Conservation (phyloP, 2,329 filamentous ascomycete species). For the Pestalotiopsis sp. region DNA sequence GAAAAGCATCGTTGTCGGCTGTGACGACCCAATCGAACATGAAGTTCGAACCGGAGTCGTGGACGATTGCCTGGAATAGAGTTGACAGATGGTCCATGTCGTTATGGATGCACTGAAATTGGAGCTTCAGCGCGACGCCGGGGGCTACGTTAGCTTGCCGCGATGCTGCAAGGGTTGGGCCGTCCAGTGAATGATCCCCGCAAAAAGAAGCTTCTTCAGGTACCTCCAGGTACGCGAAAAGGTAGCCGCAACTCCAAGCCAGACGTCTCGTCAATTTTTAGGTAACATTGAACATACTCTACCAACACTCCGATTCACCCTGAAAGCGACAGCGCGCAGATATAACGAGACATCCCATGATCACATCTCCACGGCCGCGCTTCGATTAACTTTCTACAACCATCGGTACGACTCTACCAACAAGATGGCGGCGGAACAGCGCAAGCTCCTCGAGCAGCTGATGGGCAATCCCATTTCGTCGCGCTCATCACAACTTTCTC, state of each 20-base stretch:
- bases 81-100: background rate
- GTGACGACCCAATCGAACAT: constrained; percentile 28
- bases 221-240: background rate
- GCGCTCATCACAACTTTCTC: constrained; percentile 77
- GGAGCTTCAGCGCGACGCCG: background rate
- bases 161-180: background rate
- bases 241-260: background rate
- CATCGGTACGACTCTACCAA: constrained; percentile 2
- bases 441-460: constrained; percentile 96
- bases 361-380: background rate
- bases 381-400: background rate
- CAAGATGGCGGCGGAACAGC: constrained; percentile 91
- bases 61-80: background rate
- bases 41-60: background rate
- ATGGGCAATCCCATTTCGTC: constrained; percentile 76
- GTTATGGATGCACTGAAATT: background rate
- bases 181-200: constrained; percentile 11
- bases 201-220: constrained; percentile 8
- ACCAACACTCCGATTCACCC: no score
- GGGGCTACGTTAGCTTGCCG: background rate
- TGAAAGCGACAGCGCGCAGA: no score
- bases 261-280: background rate
- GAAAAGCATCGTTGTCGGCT: constrained; percentile 32
- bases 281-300: background rate
- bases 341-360: no score